Base-by-base conservation (phyloP, 768 basidiomycete species). In the Lentinula raphanica region DNA sequence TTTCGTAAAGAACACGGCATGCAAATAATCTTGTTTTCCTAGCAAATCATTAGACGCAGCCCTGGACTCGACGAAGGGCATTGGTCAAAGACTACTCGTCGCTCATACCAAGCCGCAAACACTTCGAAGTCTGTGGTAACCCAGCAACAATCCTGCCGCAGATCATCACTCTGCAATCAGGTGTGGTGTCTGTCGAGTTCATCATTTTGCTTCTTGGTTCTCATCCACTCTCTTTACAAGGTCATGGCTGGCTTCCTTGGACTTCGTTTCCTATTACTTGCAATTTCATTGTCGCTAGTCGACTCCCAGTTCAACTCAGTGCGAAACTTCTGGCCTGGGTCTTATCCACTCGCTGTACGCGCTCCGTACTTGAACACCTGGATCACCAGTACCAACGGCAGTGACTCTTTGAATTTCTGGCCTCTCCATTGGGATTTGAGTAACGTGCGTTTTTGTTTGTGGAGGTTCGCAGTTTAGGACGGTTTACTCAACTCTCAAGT, bases 301-400 rank as follows among this genome's bases (percentile, higher is more conserved):
- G 51, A 54, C 29, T 54, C 51, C 13, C 51, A 54, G 36, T 54
- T 54, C 31, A 54, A n/a, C 17, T 54, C 51, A 13, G 5, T 25
- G n/a, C 29, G 36, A 38, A 54, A 58, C 40, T 58, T 61, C 13
- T 54, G 45, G 29, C 68, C 68, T 1, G 58, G 64, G 29, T 58
- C 61, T 2, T 62, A 67, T 31, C 68, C 68, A 1, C 62, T 68
- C 27, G 68, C 68, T 23, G 66, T 68, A 27, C 62, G 64, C 19
- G 59, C 64, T 28, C 67, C 68, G 13, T 68, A 65, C 54, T 58
- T 68, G 7, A 64, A 62, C 17, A 55, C 58, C 8, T 66, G 64
- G 59, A 29, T 58, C 15, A 42, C 28, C 35, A 54, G 48, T 19
- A 27, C 21, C 42, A 23, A 25, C 17, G 27, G 23, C 23, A 53